Conservation (phyloP, 2,329 filamentous ascomycete species). For the Penicillium sp. region DNA sequence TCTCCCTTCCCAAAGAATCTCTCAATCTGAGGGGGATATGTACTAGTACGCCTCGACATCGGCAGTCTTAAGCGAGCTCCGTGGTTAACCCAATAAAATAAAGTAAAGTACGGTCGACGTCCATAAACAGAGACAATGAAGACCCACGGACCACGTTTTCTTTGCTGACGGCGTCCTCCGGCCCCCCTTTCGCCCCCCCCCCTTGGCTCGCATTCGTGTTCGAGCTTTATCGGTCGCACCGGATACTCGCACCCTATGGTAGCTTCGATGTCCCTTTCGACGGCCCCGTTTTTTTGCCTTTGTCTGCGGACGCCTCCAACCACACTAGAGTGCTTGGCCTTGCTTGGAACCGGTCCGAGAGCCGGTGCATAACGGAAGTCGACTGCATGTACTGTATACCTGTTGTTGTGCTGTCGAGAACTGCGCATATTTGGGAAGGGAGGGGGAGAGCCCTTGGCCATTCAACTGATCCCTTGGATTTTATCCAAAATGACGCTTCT, state of each 20-base stretch:
- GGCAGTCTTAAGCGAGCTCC: slow-evolving; percentile 21
- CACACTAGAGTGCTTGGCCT: slow-evolving; percentile 30
- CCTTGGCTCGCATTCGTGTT: not conserved
- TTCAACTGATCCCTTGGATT: not conserved
- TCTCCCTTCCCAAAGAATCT: not conserved
- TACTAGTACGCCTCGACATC: too few species aligned
- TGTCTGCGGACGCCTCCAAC: slow-evolving; percentile 19
- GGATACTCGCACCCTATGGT: too few species aligned
- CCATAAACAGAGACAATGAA: not conserved
- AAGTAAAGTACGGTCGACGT: too few species aligned
- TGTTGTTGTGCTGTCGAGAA: not conserved
- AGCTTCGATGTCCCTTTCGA: slow-evolving; percentile 4
- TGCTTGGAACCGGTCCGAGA: slow-evolving; percentile 25
- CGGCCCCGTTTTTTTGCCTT: slow-evolving; percentile 22
- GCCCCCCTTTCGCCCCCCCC: not conserved
- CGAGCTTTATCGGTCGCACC: not conserved
- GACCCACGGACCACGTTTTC: slow-evolving; percentile 22
- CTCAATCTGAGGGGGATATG: not conserved
- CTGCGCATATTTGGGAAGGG: not conserved
- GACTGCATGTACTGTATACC: not conserved
- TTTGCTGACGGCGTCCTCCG: slow-evolving; percentile 10
- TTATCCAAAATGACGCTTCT: not conserved
- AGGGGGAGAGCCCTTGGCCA: not conserved
- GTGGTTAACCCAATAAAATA: slow-evolving; percentile 4
- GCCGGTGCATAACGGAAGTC: slow-evolving; percentile 14